Base-by-base conservation (phyloP, 495 filamentous ascomycete genomes). In the Penicilliopsis zonata region DNA sequence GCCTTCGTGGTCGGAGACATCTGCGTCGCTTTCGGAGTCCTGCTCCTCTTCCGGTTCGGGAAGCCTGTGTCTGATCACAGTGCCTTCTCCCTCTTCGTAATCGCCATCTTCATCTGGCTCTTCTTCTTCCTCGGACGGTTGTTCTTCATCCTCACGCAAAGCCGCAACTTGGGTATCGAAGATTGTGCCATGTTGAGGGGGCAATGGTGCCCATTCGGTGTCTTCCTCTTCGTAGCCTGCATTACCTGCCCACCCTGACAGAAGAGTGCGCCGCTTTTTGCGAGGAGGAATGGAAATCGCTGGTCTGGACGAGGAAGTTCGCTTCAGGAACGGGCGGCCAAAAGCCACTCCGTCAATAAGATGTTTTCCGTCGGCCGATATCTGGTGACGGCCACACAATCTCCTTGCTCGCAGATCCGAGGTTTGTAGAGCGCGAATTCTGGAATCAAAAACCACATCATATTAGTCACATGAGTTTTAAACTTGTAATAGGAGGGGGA, bases 291-390 rank as follows among this genome's bases (percentile, higher is more conserved):
- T 88, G 3, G 64, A 53, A 17, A 93, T 57, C 0, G 67, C 46
- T 9, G 90, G 88, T 37, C 87, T 70, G 9, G 47, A 53, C 4
- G 58, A 43, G 33, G 68, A 63, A 12, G 55, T 53, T 13, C 63
- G 47, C 46, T 69, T 72, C 18, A 85, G 54, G 18, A 67, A 79
- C 4, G 79, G 77, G 27, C 80, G 69, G 5, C 90, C 90, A 49
- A 93, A 96, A 1, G 90, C 68, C 13, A 94, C 69, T 13, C 90
- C 90, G 48, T 98, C 90, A 8, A 92, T 70, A 9, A 98, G 65
- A 52, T 86, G 88, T 46, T 69, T 79, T 14, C 90, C 90, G 41
- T 81, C 78, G 5, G 59, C 36, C 0, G 82, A 76, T 16, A 95
- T 94, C 49, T 95, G 90, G 42, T 80, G 64, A 23, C 90, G 72